Evolutionary conservation across 345 rosid genomes (phyloP).

Genomic region (Brassica carinata): DNA sequence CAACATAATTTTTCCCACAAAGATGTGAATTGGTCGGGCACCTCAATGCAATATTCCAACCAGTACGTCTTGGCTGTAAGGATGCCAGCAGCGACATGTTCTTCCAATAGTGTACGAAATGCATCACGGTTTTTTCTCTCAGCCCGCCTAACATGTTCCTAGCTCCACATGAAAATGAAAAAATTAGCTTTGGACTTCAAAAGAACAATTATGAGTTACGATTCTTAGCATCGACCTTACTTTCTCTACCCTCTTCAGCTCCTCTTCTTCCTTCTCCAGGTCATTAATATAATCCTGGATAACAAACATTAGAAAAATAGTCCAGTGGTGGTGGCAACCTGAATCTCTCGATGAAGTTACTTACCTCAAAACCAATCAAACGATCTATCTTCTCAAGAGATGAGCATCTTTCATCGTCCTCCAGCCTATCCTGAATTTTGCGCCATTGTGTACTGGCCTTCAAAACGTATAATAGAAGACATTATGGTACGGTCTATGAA

Average conservation of each 20-base stretch:
- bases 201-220: slow-evolving; percentile 11
- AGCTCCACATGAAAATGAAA: slow-evolving; percentile 34
- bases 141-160: slow-evolving; percentile 85
- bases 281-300: slow-evolving; percentile 86
- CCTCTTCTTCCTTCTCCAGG: slow-evolving; percentile 91
- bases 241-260: slow-evolving; percentile 83
- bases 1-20: slow-evolving; percentile 1
- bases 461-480: slow-evolving; percentile 31
- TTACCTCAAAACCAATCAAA: slow-evolving; percentile 74
- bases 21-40: slow-evolving; percentile 34
- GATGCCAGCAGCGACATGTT: slow-evolving; percentile 67
- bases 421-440: slow-evolving; percentile 85
- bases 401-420: slow-evolving; percentile 89
- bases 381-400: slow-evolving; percentile 91
- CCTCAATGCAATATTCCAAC: slow-evolving; percentile 89
- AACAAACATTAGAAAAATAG: slow-evolving; percentile 31
- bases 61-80: slow-evolving; percentile 88
- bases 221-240: slow-evolving; percentile 44
- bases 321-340: slow-evolving; percentile 7
- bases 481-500: slow-evolving; percentile 26
- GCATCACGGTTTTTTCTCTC: slow-evolving; percentile 96
- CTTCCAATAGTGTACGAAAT: slow-evolving; percentile 78
- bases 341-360: slow-evolving; percentile 6
- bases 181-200: slow-evolving; percentile 9
- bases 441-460: slow-evolving; percentile 93